Evolutionary conservation across 2,329 filamentous ascomycete genomes (phyloP), one percentile per base, ranked within the genome.

Genomic region (Cadophora malorum): DNA sequence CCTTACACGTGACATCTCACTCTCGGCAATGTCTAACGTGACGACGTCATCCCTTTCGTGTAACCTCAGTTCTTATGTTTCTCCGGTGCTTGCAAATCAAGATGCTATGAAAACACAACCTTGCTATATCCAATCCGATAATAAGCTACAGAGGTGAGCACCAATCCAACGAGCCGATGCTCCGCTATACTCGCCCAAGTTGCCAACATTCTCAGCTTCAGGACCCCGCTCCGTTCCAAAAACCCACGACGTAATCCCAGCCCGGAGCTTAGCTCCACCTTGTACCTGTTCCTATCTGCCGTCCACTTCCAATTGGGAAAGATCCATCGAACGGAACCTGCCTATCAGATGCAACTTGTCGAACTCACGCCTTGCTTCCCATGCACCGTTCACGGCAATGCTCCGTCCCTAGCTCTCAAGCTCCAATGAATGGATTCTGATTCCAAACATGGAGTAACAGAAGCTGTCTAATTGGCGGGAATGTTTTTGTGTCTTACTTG

Each of bases 191-290:
- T 19, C n/a, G n/a, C n/a, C n/a, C n/a, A n/a, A n/a, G n/a, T n/a
- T 16, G 7, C 12, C 16, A 16, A 19, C 41, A 16, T 19, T 16
- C 8, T 45, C 41, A 45, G 12, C 4, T 45, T 45, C 16, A 10
- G 19, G 9, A 38, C 35, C 35, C 41, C 45, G 45, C 45, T 49
- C 21, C 45, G 2, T 47, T 8, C 8, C 19, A n/a, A 47, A 21
- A 49, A 28, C 19, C 1, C 45, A 23, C 53, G 53, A 58, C 53
- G 53, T 58, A 58, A 58, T 23, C 33, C 53, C 33, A 58, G 2
- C 53, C 28, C 28, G 53, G 31, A 21, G 28, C 31, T 58, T 31
- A 58, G 2, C 53, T 58, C 53, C 53, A 35, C 53, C 53, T 23
- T 58, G 53, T 58, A 38, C 53, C 53, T 58, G 12, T 21, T 23